Evolutionary conservation across 768 basidiomycete species (phyloP), one percentile per base, ranked within the genome.

Genomic region (Pleurotus citrinopileatus): DNA sequence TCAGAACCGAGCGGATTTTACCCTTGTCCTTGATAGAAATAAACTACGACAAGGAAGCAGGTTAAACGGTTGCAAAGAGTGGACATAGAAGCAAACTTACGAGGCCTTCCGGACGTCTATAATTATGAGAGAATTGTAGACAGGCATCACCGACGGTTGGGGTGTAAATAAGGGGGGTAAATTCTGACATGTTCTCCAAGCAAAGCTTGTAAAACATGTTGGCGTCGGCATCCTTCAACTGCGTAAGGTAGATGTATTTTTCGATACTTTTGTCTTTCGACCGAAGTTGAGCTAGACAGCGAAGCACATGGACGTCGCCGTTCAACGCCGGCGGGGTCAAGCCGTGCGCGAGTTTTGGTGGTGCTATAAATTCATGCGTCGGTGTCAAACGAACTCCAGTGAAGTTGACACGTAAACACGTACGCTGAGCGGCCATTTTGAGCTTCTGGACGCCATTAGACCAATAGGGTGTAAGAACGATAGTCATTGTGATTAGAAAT

Each of bases 81-180:
- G 55, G 25, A 32, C 47, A 19, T 13, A 25, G 28, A 44, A 25
- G 37, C 25, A 19, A 3, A 69, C 76, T 50, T 59, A 94, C 81
- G 67, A 87, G 68, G 38, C 89, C 89, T 65, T 91, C 89, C 0
- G 89, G 83, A 36, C 80, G 77, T 58, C 87, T 75, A 65, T 85
- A 91, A 59, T 86, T 91, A 56, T 87, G 82, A 19, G 86, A 89
- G 72, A 82, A 94, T 62, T 91, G 86, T 59, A 91, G 66, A 65
- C 92, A 94, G 2, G 93, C 94, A 61, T 95, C 91, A 22, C 94
- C 94, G 25, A 96, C 92, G 12, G 90, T 92, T 0, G 94, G 94
- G 0, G 94, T 96, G 67, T 95, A 96, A 53, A 96, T 91, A 38
- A 94, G 77, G 12, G 94, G 93, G 61, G 77, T 75, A 74, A 81